Evolutionary conservation across 352 stramenopile species (phyloP).

Genomic region (Pythium phragmitis): DNA sequence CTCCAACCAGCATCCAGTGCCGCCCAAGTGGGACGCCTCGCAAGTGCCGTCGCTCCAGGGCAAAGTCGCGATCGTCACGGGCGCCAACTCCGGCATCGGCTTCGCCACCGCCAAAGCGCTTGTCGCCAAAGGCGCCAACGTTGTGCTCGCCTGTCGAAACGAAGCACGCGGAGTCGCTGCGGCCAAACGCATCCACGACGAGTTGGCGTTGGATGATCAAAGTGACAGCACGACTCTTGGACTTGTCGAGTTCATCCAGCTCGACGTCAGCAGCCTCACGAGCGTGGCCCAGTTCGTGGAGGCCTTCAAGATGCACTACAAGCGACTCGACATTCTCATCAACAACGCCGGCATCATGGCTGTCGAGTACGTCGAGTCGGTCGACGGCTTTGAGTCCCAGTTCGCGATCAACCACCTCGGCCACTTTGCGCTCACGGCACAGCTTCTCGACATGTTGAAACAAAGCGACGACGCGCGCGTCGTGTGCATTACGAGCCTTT

Average conservation of each 20-base stretch:
- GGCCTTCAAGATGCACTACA: constrained; percentile 15
- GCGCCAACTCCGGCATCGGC: constrained; percentile 77
- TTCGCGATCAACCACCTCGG: constrained; percentile 27
- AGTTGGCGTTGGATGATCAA: constrained; percentile 31
- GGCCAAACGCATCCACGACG: constrained; percentile 24
- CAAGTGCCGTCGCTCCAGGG: constrained; percentile 14
- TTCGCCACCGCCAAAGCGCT: constrained; percentile 62
- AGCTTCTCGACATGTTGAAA: constrained; percentile 28
- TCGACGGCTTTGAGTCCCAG: constrained; percentile 19
- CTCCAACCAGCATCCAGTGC: too few relatives aligned
- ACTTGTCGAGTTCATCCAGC: constrained; percentile 16
- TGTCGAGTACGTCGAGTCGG: neutral
- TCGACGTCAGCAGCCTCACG: constrained; percentile 29
- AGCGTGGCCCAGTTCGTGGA: constrained; percentile 27
- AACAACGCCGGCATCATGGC: constrained; percentile 31
- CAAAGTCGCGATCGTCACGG: constrained; percentile 82
- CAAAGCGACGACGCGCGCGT: constrained; percentile 29
- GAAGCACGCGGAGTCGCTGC: constrained; percentile 36
- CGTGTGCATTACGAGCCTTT: constrained; percentile 39
- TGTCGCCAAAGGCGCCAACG: constrained; percentile 50
- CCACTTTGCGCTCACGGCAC: constrained; percentile 33
- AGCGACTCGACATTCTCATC: constrained; percentile 31
- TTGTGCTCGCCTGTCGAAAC: constrained; percentile 55
- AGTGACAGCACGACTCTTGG: neutral
- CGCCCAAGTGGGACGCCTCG: constrained; percentile 11